Base-by-base conservation (phyloP, 2,329 filamentous ascomycete genomes). In the Microsporum canis region DNA sequence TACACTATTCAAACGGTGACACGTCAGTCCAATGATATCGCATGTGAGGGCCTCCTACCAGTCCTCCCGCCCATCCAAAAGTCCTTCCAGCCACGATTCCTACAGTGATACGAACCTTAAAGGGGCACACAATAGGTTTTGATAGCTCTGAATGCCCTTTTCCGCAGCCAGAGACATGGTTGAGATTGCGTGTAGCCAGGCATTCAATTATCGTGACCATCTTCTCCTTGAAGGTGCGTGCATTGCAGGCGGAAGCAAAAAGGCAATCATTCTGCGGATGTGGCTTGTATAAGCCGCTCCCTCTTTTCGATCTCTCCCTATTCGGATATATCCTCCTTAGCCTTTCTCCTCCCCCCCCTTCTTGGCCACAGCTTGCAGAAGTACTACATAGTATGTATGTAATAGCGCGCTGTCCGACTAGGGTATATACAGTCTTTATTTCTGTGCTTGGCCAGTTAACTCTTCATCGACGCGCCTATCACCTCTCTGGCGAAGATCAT, bases 1-100 rank as follows among this genome's bases (percentile, higher is more conserved):
- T 36, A 31, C 51, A 29, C 51, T 34, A 55, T 55, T 55, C 51
- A 23, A 57, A 43, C 55, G 55, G 34, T 57, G 55, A 57, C 55
- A 57, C 55, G 55, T 57, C 39, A 29, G 31, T 57, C 55, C 55
- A 57, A 57, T 57, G 23, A 57, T 23, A 43, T 43, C 39, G 55
- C 55, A 36, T 41, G 55, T 23, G 38, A 29, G 55, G 39, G 41
- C 55, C 17, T 43, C n/a, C 39, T 33, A 43, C 55, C 36, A 7
- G 55, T 29, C 17, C 6, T 41, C n/a, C 55, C 55, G 55, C 27
- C 55, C 45, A 31, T 12, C n/a, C 4, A 36, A 43, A 57, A 41
- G 39, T 14, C 36, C 55, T 14, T 57, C 39, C 29, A 57, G 55
- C 55, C 55, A 57, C 55, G 55, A 57, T 41, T 36, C 17, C n/a